Evolutionary conservation across 148 eudicot genomes (phyloP), one percentile per base, ranked within the genome.

Genomic region (Chenopodium album): DNA sequence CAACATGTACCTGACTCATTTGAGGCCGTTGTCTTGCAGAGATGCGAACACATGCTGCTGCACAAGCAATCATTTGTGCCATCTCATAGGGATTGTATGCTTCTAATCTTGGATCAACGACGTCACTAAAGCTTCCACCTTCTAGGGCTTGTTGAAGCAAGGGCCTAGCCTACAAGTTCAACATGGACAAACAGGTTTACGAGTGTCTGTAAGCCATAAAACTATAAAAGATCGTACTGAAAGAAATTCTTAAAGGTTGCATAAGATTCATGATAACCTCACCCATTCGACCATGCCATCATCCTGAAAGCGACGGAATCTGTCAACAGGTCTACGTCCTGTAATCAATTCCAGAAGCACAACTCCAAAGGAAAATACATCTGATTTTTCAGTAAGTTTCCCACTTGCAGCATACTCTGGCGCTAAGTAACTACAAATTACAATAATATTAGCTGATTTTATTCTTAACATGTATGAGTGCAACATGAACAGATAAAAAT

Each of bases 321-420:
- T 86, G 65, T 86, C 54, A 76, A 86, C 80, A 59, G 94, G 92
- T 2, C 84, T 81, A 17, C 88, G 89, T 41, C 92, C 94, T 69
- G 94, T 91, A 66, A 90, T 88, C 79, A 91, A 47, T 85, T 91
- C 91, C 23, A 90, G 80, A 82, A 91, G 90, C 90, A 91, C 82
- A 75, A 90, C 89, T 3, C 92, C 94, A 75, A 86, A 91, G 41
- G 92, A 89, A 81, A 85, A 89, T 20, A 88, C 87, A 75, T 89
- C 94, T 22, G 91, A 86, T 75, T 87, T 89, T 44, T 89, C 88
- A 11, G 93, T 89, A 54, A 91, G 83, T 80, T 88, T 88, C 76
- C 90, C 89, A 50, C 85, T 86, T 75, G 81, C 76, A 23, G 86
- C 87, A 65, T 90, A 88, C n/a, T 90, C 92, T 76, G 94, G 94